Evolutionary conservation across 208 protist species (phyloP), one percentile per base, ranked within the genome.

Genomic region (Pavlovales sp.): DNA sequence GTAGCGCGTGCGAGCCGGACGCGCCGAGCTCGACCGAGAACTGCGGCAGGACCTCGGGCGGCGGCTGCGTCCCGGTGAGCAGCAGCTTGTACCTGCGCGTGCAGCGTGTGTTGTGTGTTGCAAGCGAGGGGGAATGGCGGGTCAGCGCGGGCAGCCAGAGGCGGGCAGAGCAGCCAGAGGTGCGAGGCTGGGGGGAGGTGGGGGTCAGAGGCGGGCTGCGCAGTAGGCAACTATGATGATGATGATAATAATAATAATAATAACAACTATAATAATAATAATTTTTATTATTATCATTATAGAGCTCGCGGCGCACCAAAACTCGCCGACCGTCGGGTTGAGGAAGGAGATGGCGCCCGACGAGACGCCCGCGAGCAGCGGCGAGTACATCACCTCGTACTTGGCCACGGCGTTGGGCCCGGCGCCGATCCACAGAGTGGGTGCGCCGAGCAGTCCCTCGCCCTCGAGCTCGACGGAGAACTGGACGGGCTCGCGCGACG

Each of bases 271-370:
- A n/a, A n/a, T n/a, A n/a, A n/a, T n/a, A n/a, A n/a, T n/a, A n/a
- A n/a, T n/a, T n/a, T n/a, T n/a, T n/a, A n/a, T n/a, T n/a, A n/a
- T n/a, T n/a, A n/a, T n/a, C n/a, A n/a, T n/a, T n/a, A n/a, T n/a
- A n/a, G n/a, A n/a, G n/a, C n/a, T n/a, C n/a, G n/a, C n/a, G n/a
- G n/a, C n/a, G n/a, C n/a, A n/a, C 96, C 96, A 97, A 88, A 97
- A 98, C 93, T 98, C 96, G n/a, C 96, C 96, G 0, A 94, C 92
- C 32, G 92, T 93, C 34, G 96, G 92, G 91, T 95, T 97, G 91
- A 93, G 93, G 86, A 98, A 97, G 38, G 94, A 93, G 40, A 98
- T 88, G 0, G 93, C 90, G 22, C 96, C 96, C 28, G 92, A 91
- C 75, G 92, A 92, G 67, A 89, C 92, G 41, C 95, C 96, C 75